phyloP scores from a whole-genome alignment of 805 yeast genomes.

The Saturnispora besseyi region DNA sequence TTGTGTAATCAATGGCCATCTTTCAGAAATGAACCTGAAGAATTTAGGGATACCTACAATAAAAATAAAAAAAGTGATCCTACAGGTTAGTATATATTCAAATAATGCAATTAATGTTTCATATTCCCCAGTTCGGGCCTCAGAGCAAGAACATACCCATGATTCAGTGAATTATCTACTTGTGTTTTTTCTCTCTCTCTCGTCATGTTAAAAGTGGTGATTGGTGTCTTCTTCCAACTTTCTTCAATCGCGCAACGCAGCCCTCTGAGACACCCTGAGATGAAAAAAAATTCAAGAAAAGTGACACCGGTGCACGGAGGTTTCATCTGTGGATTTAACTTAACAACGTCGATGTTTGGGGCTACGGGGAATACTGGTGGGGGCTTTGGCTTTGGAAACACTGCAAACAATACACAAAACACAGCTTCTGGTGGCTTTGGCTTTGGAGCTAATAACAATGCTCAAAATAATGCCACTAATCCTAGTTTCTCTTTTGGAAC shows the following conservation, averaged over 20 bases:
- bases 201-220: not conserved
- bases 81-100: not conserved
- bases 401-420: constrained; percentile 7
- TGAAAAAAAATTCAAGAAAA: not conserved
- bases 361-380: not conserved
- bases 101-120: not conserved
- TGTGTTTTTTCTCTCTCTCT: not conserved
- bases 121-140: not conserved
- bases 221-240: not conserved
- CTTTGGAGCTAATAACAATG: constrained; percentile 19
- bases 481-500: constrained; percentile 19
- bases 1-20: constrained; percentile 97
- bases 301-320: not conserved
- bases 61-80: not conserved
- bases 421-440: constrained; percentile 34
- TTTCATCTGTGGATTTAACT: not conserved
- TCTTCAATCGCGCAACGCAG: not conserved
- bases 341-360: not conserved
- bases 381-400: constrained; percentile 24
- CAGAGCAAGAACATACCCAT: not conserved
- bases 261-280: not conserved
- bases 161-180: not conserved
- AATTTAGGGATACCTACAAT: constrained; percentile 87
- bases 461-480: constrained; percentile 11
- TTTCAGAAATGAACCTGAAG: constrained; percentile 91